Percentiles rank a stretch among this genome's conserved stretches.
phyloP scores from a whole-genome alignment of 768 basidiomycete genomes.

The Lentinula edodes region DNA sequence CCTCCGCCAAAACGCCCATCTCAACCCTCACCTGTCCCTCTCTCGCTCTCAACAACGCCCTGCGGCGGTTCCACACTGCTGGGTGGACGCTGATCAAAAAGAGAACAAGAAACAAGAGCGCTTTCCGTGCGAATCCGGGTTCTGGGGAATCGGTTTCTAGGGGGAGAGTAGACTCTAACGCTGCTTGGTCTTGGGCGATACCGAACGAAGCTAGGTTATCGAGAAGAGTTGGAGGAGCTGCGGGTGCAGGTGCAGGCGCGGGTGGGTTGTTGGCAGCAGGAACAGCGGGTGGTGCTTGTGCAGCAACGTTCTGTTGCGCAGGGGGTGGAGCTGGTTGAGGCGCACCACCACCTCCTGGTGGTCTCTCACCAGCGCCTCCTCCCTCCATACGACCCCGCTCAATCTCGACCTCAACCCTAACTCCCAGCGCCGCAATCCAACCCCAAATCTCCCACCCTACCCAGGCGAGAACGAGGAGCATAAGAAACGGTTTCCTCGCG shows the following conservation, averaged over 20 bases:
- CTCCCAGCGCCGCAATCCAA: constrained; percentile 47
- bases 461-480: constrained; percentile 61
- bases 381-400: constrained; percentile 24
- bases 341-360: neutral
- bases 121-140: constrained; percentile 46
- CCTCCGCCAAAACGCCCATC: constrained; percentile 32
- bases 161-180: constrained; percentile 21
- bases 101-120: constrained; percentile 48
- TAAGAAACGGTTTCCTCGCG: constrained; percentile 65
- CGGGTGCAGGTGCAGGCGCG: neutral
- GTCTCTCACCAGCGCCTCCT: constrained; percentile 5
- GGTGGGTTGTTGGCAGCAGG: neutral
- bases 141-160: constrained; percentile 14
- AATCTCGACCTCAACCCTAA: constrained; percentile 19
- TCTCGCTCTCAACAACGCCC: constrained; percentile 49
- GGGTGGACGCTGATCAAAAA: constrained; percentile 63
- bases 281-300: constrained; percentile 9
- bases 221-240: constrained; percentile 17
- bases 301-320: neutral
- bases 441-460: constrained; percentile 74
- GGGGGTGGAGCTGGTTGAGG: neutral
- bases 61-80: constrained; percentile 67
- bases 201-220: constrained; percentile 54
- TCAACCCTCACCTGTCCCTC: constrained; percentile 69
- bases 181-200: constrained; percentile 48